Percentiles rank a stretch among this genome's conserved stretches.
These are phyloP conservation scores for Thelonectria discophora DNA, from an alignment of 2,329 filamentous ascomycete genomes.

Conservation along the genomic window DNA sequence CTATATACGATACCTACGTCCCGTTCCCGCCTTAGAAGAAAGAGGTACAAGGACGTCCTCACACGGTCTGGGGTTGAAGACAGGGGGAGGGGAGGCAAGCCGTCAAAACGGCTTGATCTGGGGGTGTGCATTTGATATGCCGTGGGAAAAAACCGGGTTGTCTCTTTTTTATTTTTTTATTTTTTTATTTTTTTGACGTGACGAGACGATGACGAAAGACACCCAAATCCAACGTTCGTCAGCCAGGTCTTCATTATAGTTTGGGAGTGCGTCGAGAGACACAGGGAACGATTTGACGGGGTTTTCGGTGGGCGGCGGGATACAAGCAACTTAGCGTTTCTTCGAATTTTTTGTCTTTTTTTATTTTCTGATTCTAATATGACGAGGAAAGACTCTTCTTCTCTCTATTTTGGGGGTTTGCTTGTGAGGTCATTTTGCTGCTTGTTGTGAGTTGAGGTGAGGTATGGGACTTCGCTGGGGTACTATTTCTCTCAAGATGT, in stretches of 20 bases:
- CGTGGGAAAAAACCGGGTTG: constrained; percentile 26
- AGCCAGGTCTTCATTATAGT: not conserved
- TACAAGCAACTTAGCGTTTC: constrained; percentile 37
- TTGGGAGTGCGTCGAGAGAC: constrained; percentile 27
- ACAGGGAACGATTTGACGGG: constrained; percentile 25
- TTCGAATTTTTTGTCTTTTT: constrained; percentile 26
- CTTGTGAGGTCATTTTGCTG: constrained; percentile 10
- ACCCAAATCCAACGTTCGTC: not conserved
- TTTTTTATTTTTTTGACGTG: constrained; percentile 33
- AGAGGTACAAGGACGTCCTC: constrained; percentile 8
- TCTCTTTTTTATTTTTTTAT: constrained; percentile 33
- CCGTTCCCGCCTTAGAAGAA: constrained; percentile 15
- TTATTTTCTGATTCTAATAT: constrained; percentile 28
- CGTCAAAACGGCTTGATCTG: no score
- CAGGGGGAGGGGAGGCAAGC: not conserved
- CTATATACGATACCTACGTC: constrained; percentile 28
- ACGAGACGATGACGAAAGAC: constrained; percentile 38
- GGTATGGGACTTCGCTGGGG: constrained; percentile 15
- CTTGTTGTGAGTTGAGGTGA: constrained; percentile 20
- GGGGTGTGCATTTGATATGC: not conserved
- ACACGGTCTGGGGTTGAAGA: constrained; percentile 7
- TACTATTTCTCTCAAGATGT: no score
- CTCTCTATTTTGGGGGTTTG: constrained; percentile 12
- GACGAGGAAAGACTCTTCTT: constrained; percentile 18
- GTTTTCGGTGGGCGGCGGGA: constrained; percentile 26